phyloP scores from a whole-genome alignment of 208 protist genomes.

The Trypanosoma scelopori region DNA sequence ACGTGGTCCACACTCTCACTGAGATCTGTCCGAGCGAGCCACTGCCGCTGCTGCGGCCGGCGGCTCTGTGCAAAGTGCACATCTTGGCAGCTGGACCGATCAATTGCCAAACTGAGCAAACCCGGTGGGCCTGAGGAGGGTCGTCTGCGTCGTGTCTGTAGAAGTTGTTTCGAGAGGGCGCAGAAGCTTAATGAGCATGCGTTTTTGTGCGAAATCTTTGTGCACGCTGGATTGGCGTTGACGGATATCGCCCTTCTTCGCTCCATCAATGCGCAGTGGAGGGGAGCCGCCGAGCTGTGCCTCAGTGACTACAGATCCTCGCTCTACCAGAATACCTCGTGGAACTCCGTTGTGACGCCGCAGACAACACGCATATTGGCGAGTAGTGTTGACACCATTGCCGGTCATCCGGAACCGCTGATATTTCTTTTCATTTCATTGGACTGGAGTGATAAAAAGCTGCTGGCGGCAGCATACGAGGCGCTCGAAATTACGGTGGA shows the following conservation, averaged over 20 bases:
- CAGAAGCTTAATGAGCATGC: slow-evolving; percentile 45
- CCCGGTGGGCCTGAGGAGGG: slow-evolving; percentile 51
- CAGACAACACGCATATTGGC: slow-evolving; percentile 50
- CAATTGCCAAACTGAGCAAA: slow-evolving; percentile 69
- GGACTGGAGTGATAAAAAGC: slow-evolving; percentile 18
- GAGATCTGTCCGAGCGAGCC: slow-evolving; percentile 38
- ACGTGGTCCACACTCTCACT: slow-evolving; percentile 29
- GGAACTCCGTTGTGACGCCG: slow-evolving; percentile 39
- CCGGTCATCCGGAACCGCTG: slow-evolving; percentile 32
- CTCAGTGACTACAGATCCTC: slow-evolving; percentile 69
- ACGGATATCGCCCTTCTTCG: slow-evolving; percentile 62
- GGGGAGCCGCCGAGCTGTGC: slow-evolving; percentile 69
- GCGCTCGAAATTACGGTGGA: slow-evolving; percentile 16
- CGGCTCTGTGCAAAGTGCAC: slow-evolving; percentile 64
- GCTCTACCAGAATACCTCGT: slow-evolving; percentile 52
- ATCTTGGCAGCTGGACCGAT: slow-evolving; percentile 48
- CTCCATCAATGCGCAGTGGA: slow-evolving; percentile 64
- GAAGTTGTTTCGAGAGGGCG: slow-evolving; percentile 54
- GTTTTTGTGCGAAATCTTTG: slow-evolving; percentile 66
- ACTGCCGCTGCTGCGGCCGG: slow-evolving; percentile 72
- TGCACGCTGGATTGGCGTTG: slow-evolving; percentile 54
- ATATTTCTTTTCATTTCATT: slow-evolving; percentile 31
- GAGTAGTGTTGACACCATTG: slow-evolving; percentile 57
- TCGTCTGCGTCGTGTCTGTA: slow-evolving; percentile 55
- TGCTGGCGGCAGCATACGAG: slow-evolving; percentile 2